Evolutionary conservation across 179 eudicot genomes (phyloP).

Genomic region (Carnegiea gigantea): DNA sequence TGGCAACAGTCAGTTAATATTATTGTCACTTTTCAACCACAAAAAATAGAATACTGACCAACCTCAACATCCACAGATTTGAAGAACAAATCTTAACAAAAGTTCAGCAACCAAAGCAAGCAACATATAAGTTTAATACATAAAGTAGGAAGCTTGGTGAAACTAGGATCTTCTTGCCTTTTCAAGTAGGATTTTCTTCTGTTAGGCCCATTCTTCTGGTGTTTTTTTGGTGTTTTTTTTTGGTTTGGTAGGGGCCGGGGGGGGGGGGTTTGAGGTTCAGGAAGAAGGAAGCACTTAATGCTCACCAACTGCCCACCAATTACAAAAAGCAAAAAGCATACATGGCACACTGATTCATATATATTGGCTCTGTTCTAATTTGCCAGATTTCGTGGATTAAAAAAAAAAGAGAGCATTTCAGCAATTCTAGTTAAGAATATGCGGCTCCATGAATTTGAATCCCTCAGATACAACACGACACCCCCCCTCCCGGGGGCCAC

Average conservation of each 20-base stretch:
- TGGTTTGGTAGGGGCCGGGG: not conserved
- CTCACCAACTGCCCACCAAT: not conserved
- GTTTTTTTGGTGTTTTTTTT: not conserved
- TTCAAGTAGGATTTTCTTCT: no score
- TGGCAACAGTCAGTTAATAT: not conserved
- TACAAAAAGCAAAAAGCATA: not conserved
- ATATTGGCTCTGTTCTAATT: not conserved
- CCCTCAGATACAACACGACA: not conserved
- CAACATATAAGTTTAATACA: not conserved
- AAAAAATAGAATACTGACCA: not conserved
- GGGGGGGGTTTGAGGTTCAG: not conserved
- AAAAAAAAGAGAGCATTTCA: no score
- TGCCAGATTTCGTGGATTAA: not conserved
- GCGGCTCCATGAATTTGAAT: not conserved
- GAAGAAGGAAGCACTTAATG: not conserved
- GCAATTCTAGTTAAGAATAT: not conserved
- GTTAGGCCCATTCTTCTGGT: no score
- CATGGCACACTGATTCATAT: not conserved
- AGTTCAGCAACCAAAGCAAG: not conserved
- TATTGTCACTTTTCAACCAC: not conserved
- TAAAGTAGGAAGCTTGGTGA: no score
- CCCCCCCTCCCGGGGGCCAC: no score
- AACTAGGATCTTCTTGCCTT: no score
- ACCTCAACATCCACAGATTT: not conserved
- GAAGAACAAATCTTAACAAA: not conserved